Evolutionary conservation across 306 rosid species (phyloP), one percentile per base, ranked within the genome.

Genomic region (Rosa chinensis): DNA sequence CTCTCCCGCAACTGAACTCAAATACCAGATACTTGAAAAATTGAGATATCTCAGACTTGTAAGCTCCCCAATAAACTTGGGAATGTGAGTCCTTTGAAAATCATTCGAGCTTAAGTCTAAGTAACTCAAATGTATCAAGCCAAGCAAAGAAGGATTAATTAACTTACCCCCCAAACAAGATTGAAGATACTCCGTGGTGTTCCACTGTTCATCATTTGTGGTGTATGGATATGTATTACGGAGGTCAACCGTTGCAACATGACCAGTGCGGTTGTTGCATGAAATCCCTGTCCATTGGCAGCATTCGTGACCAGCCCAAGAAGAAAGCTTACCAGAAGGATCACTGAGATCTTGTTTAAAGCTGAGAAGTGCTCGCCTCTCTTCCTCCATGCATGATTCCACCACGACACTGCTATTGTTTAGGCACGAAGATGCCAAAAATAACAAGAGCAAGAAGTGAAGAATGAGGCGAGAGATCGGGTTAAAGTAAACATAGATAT

Each of bases 21-120:
- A n/a, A n/a, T n/a, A n/a, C n/a, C n/a, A n/a, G n/a, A n/a, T n/a
- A n/a, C n/a, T n/a, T n/a, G n/a, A n/a, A n/a, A n/a, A n/a, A n/a
- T n/a, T n/a, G n/a, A 82, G 85, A 72, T 72, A 40, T 3, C 20
- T 40, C 40, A 74, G 8, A 40, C 53, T 74, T 40, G 45, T 55
- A 13, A 74, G 68, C 2, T 14, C 0, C 5, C 68, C 68, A 13
- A 42, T 11, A 3, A 74, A 56, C 1, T 74, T 8, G 8, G 67
- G 78, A 13, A 56, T 53, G 10, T 18, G 48, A 53, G 5, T 13
- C 7, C 2, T 16, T 3, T 39, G 4, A 10, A 74, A 73, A 39
- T 3, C 0, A 21, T 73, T 73, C 0, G 0, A 1, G 20, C 48
- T 73, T 0, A 39, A 32, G 16, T 74, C 77, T 0, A 74, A 6